phyloP scores from a whole-genome alignment of 768 basidiomycete species.

The Psilocybe sp. region DNA sequence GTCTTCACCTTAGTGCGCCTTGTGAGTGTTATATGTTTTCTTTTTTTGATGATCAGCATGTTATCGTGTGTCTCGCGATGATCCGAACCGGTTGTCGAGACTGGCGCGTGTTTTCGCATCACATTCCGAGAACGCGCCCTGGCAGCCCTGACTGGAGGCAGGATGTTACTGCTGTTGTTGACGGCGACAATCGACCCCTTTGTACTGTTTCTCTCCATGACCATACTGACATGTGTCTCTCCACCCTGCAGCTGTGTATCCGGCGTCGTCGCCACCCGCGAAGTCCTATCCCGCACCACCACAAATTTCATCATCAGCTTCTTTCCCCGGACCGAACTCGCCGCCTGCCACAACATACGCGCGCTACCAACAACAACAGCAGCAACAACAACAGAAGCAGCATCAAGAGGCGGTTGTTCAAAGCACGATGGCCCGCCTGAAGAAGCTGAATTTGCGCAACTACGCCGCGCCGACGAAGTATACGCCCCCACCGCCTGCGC shows the following conservation, averaged over 20 bases:
- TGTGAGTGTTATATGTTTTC: constrained; percentile 19
- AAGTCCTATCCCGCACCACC: constrained; percentile 12
- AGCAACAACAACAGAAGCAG: constrained; percentile 10
- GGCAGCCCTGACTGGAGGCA: no score
- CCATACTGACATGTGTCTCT: background rate
- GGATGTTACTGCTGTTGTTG: no score
- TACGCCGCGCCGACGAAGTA: constrained; percentile 42
- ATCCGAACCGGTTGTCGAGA: no score
- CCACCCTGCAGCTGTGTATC: constrained; percentile 6
- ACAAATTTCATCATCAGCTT: constrained; percentile 13
- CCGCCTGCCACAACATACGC: background rate
- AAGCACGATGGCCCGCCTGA: constrained; percentile 30
- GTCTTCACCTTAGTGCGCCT: constrained; percentile 28
- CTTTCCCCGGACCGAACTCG: constrained; percentile 8
- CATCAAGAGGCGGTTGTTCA: constrained; percentile 27
- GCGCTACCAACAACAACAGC: constrained; percentile 9
- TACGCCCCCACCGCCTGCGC: constrained; percentile 1
- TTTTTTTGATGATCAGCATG: constrained; percentile 2
- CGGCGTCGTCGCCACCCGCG: background rate
- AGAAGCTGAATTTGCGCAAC: constrained; percentile 43
- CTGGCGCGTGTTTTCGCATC: no score
- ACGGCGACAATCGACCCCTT: background rate
- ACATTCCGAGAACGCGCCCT: no score
- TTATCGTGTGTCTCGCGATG: background rate
- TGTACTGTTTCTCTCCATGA: background rate